Base-by-base conservation (phyloP, 805 yeast species). In the Schizosaccharomyces cryophilus region DNA sequence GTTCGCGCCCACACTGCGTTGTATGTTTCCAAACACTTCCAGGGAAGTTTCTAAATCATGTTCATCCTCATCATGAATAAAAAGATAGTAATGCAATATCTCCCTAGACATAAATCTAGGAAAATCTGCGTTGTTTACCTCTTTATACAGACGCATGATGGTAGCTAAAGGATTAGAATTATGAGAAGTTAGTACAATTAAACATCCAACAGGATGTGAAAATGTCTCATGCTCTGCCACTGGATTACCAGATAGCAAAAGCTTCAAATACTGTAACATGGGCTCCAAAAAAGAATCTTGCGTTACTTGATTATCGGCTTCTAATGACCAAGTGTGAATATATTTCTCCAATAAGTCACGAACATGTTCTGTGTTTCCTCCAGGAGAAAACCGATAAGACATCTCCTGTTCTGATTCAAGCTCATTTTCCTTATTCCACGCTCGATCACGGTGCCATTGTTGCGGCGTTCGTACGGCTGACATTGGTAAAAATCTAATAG, bases 161-260 rank as follows among this genome's bases (percentile, higher is more conserved):
- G 80, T 68, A 21, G 77, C 78, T 60, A 84, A 75, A 4, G 93
- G 81, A n/a, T 72, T 70, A 13, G 78, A 81, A 40, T 82, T 85
- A 15, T 71, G 64, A 26, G 80, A 75, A 26, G 86, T 79, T 3
- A 87, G 74, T 0, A 83, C 82, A 60, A 87, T 75, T 15, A 90
- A 68, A 54, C 88, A 84, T 2, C 86, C 77, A 1, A 87, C 78
- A 0, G 96, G 96, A 68, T 89, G 96, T 65, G 85, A 82, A 69
- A 88, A 82, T 4, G 87, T 82, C 69, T 90, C 96, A 68, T 85
- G 87, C 1, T 90, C 82, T 1, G 86, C 80, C 7, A 85, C 71
- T 6, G 77, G 76, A 15, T 79, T 76, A 13, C 84, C 75, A 3
- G 87, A 76, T 6, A 84, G 73, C 54, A 84, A 67, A 64, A 80